Base-by-base conservation (phyloP, 2,329 filamentous ascomycete genomes). In the Alternaria tenuissima region DNA sequence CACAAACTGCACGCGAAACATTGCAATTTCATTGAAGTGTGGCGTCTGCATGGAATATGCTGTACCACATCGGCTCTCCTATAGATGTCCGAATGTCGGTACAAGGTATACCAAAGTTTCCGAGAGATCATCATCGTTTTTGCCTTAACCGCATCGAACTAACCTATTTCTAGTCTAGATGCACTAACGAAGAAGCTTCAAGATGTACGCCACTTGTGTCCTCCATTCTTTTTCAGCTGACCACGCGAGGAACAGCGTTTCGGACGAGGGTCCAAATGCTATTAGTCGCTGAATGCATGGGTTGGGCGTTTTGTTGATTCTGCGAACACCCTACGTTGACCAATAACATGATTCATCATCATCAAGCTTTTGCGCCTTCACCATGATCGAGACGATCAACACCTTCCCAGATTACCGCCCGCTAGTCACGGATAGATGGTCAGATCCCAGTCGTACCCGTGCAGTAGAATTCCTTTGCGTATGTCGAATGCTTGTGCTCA, bases 21-120 rank as follows among this genome's bases (percentile, higher is more conserved):
- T 16, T 43, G 43, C 30, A n/a, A 26, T 51, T 49, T 32, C 18
- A 30, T 38, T 42, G 8, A 48, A 20, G n/a, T 39, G 9, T 47
- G 41, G 34, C 11, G 38, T 38, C 22, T 9, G 42, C 38, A 28
- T 47, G 2, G 36, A 44, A 41, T 18, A 52, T 39, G 42, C 61
- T 52, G 48, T 44, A 38, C 43, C 7, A 57, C 34, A 38, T 36
- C 61, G 57, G 61, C 52, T 56, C 57, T 61, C 57, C 58, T n/a
- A 61, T 18, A 14, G 34, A 48, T 48, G 28, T 48, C 58, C 54
- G 58, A 42, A 26, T 39, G 39, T 44, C 26, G 32, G 44, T 58
- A 52, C 54, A 41, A 6, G 38, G 46, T 22, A 57, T 41, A 6
- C 43, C 52, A 51, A 52, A 38, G 47, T 49, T 60, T 56, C 47